Conservation (phyloP, 352 stramenopile species). For the Globisporangium radiosum region DNA sequence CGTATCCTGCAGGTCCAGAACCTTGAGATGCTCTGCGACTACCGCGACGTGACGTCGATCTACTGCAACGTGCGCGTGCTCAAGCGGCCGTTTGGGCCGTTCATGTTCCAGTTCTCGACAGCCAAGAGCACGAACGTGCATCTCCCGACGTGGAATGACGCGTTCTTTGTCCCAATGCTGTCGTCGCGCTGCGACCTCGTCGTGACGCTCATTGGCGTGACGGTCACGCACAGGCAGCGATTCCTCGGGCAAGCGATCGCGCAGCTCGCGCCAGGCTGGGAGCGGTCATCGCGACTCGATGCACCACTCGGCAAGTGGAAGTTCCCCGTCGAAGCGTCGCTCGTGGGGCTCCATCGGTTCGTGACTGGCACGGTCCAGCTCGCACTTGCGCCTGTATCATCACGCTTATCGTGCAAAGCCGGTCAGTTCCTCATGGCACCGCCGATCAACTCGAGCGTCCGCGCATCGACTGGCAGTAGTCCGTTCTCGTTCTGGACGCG, state of each 20-base stretch:
- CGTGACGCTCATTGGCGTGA: slow-evolving; percentile 68
- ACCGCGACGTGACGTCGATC: slow-evolving; percentile 50
- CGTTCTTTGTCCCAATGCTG: slow-evolving; percentile 76
- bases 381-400: slow-evolving; percentile 49
- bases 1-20: slow-evolving; percentile 34
- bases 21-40: slow-evolving; percentile 75
- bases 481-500: slow-evolving; percentile 65
- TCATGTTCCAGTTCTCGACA: slow-evolving; percentile 84
- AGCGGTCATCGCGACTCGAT: slow-evolving; percentile 26
- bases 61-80: slow-evolving; percentile 78
- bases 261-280: slow-evolving; percentile 59
- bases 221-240: slow-evolving; percentile 34
- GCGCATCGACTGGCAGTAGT: slow-evolving; percentile 16
- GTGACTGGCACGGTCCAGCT: slow-evolving; percentile 53
- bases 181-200: slow-evolving; percentile 79
- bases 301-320: slow-evolving; percentile 68
- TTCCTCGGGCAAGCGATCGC: slow-evolving; percentile 66
- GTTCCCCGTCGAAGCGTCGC: slow-evolving; percentile 66
- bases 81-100: slow-evolving; percentile 81
- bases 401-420: slow-evolving; percentile 57
- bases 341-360: slow-evolving; percentile 64
- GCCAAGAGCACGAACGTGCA: slow-evolving; percentile 48
- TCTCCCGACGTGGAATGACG: slow-evolving; percentile 49
- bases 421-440: slow-evolving; percentile 69
- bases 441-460: slow-evolving; percentile 20